Evolutionary conservation across 345 rosid species (phyloP), one percentile per base, ranked within the genome.

Genomic region (Brassica cretica): DNA sequence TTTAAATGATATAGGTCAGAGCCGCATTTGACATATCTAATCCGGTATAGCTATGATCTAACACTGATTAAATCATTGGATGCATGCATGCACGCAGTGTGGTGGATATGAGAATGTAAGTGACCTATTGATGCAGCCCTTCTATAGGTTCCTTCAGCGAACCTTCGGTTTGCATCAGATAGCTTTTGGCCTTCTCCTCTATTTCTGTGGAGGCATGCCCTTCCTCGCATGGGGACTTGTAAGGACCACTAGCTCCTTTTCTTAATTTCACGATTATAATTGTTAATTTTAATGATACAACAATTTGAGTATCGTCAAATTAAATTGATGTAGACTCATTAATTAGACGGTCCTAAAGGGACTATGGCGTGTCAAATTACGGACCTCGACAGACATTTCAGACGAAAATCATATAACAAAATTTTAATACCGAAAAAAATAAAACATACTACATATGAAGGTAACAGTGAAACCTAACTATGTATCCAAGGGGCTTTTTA

Each of bases 181-280:
- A 66, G 89, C 84, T 14, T 77, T 84, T 27, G 93, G 78, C n/a
- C 59, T 71, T 65, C 64, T 88, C 74, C 81, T 89, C 5, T 86
- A 82, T 75, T 80, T 86, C 30, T n/a, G 80, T 24, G 94, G 93
- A 32, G 94, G 93, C 27, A 67, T 89, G 70, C 92, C 95, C 6
- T 93, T 85, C 75, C 58, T 93, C 10, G 86, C 84, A 0, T 93
- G 96, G 96, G 98, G 96, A 73, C 79, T 93, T 89, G 98, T 91
- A 77, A 84, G 89, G 8, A 41, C 51, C 53, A n/a, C 11, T 41
- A 25, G 27, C 27, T 3, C 49, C 1, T n/a, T 1, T 27, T 72
- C 41, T 41, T 25, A 8, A 5, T 35, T 58, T 68, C 60, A 35
- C 41, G 7, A 7, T 37, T 41, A 41, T 41, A 3, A 41, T 9